Evolutionary conservation across 75 land plant genomes (phyloP).

Genomic region (Pseudotsuga menziesii): DNA sequence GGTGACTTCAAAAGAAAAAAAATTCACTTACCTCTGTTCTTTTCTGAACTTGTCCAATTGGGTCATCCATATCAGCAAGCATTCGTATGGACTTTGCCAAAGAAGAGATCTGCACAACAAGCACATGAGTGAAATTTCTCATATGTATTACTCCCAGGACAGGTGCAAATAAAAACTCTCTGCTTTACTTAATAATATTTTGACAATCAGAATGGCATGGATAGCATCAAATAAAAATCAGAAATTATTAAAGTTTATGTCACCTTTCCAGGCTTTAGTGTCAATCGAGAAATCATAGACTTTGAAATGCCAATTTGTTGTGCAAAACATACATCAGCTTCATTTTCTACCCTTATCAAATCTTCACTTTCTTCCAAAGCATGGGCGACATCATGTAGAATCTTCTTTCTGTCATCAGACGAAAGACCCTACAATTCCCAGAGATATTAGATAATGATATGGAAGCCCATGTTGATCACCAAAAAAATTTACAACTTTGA

Average conservation of each 20-base stretch:
- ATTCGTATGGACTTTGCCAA: conserved; percentile 78
- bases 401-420: conserved; percentile 60
- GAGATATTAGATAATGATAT: not conserved
- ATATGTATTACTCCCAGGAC: not conserved
- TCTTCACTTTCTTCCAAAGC: conserved; percentile 71
- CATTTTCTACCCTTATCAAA: conserved; percentile 68
- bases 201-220: not conserved
- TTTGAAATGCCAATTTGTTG: conserved; percentile 64
- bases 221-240: not conserved
- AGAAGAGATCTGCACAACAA: conserved; percentile 42
- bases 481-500: not conserved
- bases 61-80: conserved; percentile 95
- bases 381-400: conserved; percentile 73
- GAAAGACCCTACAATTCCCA: conserved; percentile 46
- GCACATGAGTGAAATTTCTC: not conserved
- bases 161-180: not conserved
- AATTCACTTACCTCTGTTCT: conserved; percentile 63
- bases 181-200: not conserved
- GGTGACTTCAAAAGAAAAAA: not conserved
- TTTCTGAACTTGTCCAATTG: conserved; percentile 72
- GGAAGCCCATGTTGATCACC: not conserved
- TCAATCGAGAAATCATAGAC: conserved; percentile 70
- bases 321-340: conserved; percentile 77
- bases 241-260: not conserved
- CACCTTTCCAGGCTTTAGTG: conserved; percentile 82